Evolutionary conservation across 768 basidiomycete species (phyloP).

Genomic region (Epithele typhae): DNA sequence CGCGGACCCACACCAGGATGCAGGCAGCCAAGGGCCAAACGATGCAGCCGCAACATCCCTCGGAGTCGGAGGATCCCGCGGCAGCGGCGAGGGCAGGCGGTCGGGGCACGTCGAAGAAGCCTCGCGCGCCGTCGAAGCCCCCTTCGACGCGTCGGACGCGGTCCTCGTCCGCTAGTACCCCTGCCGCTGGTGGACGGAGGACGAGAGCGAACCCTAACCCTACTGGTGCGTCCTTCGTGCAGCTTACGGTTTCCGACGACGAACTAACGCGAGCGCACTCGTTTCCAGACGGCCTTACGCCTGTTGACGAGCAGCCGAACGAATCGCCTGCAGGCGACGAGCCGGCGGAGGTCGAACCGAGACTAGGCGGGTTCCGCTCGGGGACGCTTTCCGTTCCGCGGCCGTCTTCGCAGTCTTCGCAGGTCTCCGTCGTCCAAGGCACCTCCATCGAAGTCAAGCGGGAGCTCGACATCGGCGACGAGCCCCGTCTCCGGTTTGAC

Average conservation of each 20-base stretch:
- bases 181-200: not conserved
- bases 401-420: not conserved
- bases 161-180: not conserved
- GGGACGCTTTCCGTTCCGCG: constrained; percentile 1
- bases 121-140: constrained; percentile 4
- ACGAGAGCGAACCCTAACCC: not conserved
- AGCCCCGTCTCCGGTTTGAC: not conserved
- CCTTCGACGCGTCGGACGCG: constrained; percentile 2
- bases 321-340: constrained; percentile 1
- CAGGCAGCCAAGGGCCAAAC: too few species aligned
- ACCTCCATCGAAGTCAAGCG: constrained; percentile 2
- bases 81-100: too few species aligned
- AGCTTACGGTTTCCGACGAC: too few species aligned
- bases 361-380: constrained; percentile 2
- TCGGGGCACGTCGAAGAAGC: constrained; percentile 6
- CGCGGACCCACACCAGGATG: too few species aligned
- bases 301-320: too few species aligned
- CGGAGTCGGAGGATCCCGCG: too few species aligned
- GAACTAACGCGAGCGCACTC: too few species aligned
- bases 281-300: too few species aligned
- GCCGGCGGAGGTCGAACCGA: not conserved
- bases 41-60: too few species aligned
- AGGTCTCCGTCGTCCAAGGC: not conserved
- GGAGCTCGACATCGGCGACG: not conserved
- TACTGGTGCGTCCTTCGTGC: too few species aligned